phyloP scores from a whole-genome alignment of 306 rosid genomes.

The Castanea sativa region DNA sequence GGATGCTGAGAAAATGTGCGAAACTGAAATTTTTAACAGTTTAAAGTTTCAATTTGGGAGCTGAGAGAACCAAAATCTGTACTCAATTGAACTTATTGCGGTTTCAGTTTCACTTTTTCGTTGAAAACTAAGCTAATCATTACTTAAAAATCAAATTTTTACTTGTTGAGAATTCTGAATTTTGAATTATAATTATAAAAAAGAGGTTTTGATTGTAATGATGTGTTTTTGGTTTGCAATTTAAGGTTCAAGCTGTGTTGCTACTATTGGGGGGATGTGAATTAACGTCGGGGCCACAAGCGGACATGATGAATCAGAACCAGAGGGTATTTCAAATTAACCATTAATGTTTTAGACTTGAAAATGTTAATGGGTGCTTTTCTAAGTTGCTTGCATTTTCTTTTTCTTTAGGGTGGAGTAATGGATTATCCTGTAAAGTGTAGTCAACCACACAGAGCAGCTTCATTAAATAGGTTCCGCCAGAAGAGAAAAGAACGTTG shows the following conservation, averaged over 20 bases:
- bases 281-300: conserved; percentile 50
- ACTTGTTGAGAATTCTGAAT: background rate
- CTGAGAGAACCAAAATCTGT: background rate
- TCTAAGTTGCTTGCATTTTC: conserved; percentile 15
- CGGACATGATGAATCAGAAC: conserved; percentile 44
- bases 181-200: no score
- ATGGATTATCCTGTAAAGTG: conserved; percentile 56
- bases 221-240: conserved; percentile 8
- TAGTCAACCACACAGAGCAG: conserved; percentile 82
- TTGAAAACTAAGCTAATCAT: background rate
- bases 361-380: background rate
- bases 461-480: conserved; percentile 76
- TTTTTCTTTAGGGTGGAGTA: conserved; percentile 43
- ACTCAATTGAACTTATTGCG: background rate
- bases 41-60: background rate
- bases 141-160: background rate
- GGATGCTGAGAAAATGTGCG: background rate
- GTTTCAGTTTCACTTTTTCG: background rate
- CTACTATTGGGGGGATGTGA: conserved; percentile 82
- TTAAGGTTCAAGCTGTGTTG: conserved; percentile 85
- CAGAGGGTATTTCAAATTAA: conserved; percentile 53
- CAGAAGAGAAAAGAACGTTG: conserved; percentile 91
- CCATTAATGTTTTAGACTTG: conserved; percentile 2
- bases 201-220: background rate
- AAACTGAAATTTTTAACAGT: background rate